Base-by-base conservation (phyloP, 2,329 filamentous ascomycete species). In the Phialophora verrucosa region DNA sequence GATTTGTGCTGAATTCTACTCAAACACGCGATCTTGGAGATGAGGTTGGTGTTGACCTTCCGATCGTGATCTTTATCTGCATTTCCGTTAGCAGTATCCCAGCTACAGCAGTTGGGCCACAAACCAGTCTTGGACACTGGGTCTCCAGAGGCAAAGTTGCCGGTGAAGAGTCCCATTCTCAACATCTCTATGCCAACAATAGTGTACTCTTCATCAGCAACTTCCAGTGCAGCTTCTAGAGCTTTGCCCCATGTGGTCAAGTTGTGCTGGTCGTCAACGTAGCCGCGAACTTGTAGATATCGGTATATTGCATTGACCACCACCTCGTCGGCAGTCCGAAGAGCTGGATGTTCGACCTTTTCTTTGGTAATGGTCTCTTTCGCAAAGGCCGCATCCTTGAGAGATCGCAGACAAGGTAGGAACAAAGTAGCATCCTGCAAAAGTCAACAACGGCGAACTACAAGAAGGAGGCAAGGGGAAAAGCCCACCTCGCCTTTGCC, bases 131-230 rank as follows among this genome's bases (percentile, higher is more conserved):
- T 55, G 11, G 68, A 56, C 35, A 67, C 64, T 4, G 66, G 59
- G 29, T 67, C 68, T 50, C 70, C 70, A 20, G 67, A 88, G 79
- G 87, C 86, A 72, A 89, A 85, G 69, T 89, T 88, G 27, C 87
- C 84, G 74, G 91, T 93, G 20, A 99, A 84, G 38, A 96, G 82
- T 53, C 90, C 90, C 64, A 95, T 86, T 25, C 90, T 88, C 49
- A 96, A 83, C 68, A 99, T 84, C 77, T 99, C 95, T 70, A 96
- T 90, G 0, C 92, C 93, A 60, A 97, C 82, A 63, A 98, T 86
- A 2, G 90, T 87, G 8, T 91, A 87, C 75, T 97, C 92, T 75
- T 93, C 90, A 69, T 87, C 81, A 25, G 93, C 79, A 8, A 84
- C 81, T 64, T 88, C 82, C 29, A 96, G 80, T 3, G 91, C 89